Evolutionary conservation across 2,329 filamentous ascomycete genomes (phyloP).

Genomic region (Lomentospora prolificans): DNA sequence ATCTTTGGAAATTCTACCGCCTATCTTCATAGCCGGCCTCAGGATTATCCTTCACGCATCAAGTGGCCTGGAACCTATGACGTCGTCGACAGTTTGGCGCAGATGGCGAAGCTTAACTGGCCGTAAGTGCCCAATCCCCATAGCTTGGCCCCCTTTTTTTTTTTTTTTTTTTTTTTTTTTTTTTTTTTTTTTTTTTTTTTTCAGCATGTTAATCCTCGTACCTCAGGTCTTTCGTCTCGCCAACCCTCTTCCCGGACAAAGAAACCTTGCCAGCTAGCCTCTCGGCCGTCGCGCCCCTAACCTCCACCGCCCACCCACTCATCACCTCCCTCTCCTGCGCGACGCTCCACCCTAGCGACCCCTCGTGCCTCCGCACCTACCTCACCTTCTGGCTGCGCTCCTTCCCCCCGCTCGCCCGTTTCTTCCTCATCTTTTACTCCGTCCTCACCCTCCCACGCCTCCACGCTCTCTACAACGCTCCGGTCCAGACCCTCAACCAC

Average conservation of each 20-base stretch:
- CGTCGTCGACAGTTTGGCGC: conserved; percentile 70
- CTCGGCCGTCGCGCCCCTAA: conserved; percentile 63
- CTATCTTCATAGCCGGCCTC: conserved; percentile 68
- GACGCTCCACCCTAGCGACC: conserved; percentile 75
- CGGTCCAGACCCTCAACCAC: conserved; percentile 54
- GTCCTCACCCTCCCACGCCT: conserved; percentile 57
- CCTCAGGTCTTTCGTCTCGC: conserved; percentile 63
- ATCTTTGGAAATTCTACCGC: conserved; percentile 64
- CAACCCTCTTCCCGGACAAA: conserved; percentile 72
- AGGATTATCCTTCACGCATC: conserved; percentile 53
- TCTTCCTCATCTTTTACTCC: conserved; percentile 67
- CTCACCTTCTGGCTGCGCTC: conserved; percentile 78
- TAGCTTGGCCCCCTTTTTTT: no score
- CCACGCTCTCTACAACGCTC: conserved; percentile 57
- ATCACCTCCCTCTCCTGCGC: conserved; percentile 83
- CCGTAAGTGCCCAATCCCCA: conserved; percentile 46
- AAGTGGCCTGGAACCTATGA: conserved; percentile 68
- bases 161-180: neutral
- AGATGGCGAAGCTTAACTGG: conserved; percentile 76
- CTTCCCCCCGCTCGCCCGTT: conserved; percentile 67
- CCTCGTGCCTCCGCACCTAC: conserved; percentile 80
- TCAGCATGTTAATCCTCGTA: conserved; percentile 8
- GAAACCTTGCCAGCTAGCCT: conserved; percentile 57
- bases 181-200: neutral
- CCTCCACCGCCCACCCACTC: conserved; percentile 74